These are phyloP conservation scores for Diaporthe sp. DNA, from an alignment of 2,329 filamentous ascomycete genomes.

Conservation along the genomic window DNA sequence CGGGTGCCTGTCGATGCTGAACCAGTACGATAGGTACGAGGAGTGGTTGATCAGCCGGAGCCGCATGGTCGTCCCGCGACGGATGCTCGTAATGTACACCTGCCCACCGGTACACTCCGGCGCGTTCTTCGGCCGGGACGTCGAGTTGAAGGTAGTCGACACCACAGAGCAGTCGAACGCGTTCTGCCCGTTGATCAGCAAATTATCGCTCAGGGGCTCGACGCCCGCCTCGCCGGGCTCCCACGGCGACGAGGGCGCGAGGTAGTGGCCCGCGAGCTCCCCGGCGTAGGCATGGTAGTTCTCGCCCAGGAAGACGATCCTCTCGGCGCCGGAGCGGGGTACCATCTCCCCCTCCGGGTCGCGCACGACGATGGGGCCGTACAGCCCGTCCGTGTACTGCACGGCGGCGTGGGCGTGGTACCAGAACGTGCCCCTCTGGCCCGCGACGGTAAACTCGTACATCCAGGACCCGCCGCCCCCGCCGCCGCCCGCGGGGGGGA, in stretches of 20 bases:
- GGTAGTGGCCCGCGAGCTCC: conserved; percentile 50
- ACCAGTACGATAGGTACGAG: conserved; percentile 54
- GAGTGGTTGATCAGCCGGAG: conserved; percentile 57
- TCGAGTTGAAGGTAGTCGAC: conserved; percentile 47
- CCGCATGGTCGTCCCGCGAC: conserved; percentile 47
- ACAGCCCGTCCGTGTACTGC: conserved; percentile 76
- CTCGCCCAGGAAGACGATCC: conserved; percentile 55
- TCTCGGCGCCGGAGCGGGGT: conserved; percentile 50
- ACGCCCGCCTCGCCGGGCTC: conserved; percentile 52
- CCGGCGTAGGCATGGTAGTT: conserved; percentile 55
- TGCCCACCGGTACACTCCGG: conserved; percentile 49
- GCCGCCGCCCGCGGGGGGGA: conserved; percentile 65
- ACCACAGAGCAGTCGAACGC: conserved; percentile 51
- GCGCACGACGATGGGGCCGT: conserved; percentile 66
- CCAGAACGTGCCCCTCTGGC: conserved; percentile 56
- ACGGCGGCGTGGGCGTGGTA: conserved; percentile 75
- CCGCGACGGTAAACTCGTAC: conserved; percentile 70
- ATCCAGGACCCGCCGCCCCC: conserved; percentile 56
- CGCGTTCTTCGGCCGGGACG: conserved; percentile 33
- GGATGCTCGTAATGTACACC: conserved; percentile 50
- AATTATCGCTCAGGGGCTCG: conserved; percentile 57
- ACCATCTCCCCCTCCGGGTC: conserved; percentile 50
- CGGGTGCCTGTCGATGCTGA: conserved; percentile 56
- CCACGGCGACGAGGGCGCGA: conserved; percentile 52
- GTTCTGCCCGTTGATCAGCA: conserved; percentile 56